Percentiles rank a stretch among this genome's conserved stretches.
These are phyloP conservation scores for Allium cepa DNA, from an alignment of 106 monocot genomes.

Conservation along the genomic window DNA sequence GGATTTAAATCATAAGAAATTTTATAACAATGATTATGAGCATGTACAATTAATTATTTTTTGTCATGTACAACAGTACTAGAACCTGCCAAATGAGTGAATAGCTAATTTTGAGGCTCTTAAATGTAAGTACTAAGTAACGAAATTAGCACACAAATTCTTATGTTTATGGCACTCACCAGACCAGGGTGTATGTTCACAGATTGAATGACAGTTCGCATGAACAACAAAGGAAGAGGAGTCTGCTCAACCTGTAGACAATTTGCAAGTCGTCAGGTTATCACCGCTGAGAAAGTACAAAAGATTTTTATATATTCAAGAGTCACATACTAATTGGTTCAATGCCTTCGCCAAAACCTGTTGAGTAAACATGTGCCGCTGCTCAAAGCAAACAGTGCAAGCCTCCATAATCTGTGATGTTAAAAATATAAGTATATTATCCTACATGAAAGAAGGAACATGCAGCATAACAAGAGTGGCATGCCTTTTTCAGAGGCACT, in stretches of 20 bases:
- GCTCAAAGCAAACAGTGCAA: slow-evolving; percentile 90
- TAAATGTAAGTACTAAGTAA: no score
- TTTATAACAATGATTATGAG: no score
- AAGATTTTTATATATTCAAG: background rate
- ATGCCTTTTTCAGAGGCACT: slow-evolving; percentile 81
- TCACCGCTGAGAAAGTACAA: background rate
- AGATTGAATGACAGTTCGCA: slow-evolving; percentile 93
- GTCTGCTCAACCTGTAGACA: slow-evolving; percentile 84
- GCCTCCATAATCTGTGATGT: slow-evolving; percentile 78
- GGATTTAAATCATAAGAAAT: no score
- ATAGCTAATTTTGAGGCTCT: no score
- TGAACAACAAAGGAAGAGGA: slow-evolving; percentile 94
- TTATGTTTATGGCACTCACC: slow-evolving; percentile 29
- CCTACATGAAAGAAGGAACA: background rate
- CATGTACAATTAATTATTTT: no score
- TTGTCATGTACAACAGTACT: no score
- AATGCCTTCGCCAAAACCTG: slow-evolving; percentile 90
- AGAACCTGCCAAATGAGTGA: no score
- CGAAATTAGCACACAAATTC: no score
- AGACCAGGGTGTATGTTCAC: slow-evolving; percentile 66
- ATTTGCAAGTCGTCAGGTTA: background rate
- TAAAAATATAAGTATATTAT: background rate
- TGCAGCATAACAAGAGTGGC: background rate
- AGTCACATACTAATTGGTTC: slow-evolving; percentile 77
- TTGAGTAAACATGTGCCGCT: slow-evolving; percentile 78